These are phyloP conservation scores for Aureobasidium sp. DNA, from an alignment of 2,329 filamentous ascomycete genomes.

Conservation along the genomic window DNA sequence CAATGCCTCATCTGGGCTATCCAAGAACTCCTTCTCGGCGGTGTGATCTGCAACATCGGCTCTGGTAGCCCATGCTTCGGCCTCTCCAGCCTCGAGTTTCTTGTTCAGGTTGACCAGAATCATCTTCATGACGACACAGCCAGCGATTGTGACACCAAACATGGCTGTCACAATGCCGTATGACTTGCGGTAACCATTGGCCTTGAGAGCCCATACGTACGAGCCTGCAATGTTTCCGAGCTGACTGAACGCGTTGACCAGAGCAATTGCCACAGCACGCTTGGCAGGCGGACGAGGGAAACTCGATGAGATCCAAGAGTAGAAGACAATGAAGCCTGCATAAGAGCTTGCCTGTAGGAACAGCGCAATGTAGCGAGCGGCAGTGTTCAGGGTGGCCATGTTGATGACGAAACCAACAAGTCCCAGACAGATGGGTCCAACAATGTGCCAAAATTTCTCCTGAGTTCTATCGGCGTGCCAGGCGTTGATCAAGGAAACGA, in stretches of 20 bases:
- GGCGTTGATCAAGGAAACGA: conserved; percentile 25
- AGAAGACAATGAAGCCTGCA: conserved; percentile 63
- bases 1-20: conserved; percentile 19
- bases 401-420: conserved; percentile 65
- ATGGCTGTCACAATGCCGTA: conserved; percentile 72
- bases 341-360: conserved; percentile 67
- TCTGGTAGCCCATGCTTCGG: conserved; percentile 25
- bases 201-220: conserved; percentile 68
- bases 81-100: conserved; percentile 30
- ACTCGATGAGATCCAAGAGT: conserved; percentile 59
- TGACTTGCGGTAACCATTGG: conserved; percentile 68
- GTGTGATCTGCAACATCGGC: conserved; percentile 26
- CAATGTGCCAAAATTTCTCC: conserved; percentile 64
- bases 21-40: conserved; percentile 20
- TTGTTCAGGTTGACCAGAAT: conserved; percentile 26
- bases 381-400: conserved; percentile 63
- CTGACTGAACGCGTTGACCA: conserved; percentile 30
- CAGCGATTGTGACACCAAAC: conserved; percentile 66
- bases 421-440: conserved; percentile 59
- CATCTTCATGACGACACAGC: conserved; percentile 39
- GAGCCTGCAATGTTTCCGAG: conserved; percentile 53
- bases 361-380: conserved; percentile 66
- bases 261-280: conserved; percentile 32
- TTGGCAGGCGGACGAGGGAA: conserved; percentile 33
- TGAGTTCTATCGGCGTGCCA: conserved; percentile 32